phyloP scores from a whole-genome alignment of 805 yeast genomes.

The Limtongia smithiae region DNA sequence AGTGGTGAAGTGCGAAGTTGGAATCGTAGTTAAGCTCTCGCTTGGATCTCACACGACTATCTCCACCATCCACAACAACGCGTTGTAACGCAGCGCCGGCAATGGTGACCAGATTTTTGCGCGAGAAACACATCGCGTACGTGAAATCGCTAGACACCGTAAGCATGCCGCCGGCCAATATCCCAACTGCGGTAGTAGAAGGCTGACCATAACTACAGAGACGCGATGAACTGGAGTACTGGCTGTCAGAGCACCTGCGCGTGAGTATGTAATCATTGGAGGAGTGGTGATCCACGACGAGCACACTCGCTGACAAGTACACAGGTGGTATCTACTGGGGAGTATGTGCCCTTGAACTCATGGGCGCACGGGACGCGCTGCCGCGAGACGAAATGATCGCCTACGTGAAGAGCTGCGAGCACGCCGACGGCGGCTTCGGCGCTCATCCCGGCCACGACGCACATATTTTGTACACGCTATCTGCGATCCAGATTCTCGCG shows the following conservation, averaged over 20 bases:
- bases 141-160: slow-evolving; percentile 50
- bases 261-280: slow-evolving; percentile 44
- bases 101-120: slow-evolving; percentile 31
- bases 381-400: slow-evolving; percentile 57
- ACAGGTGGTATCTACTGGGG: slow-evolving; percentile 92
- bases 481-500: slow-evolving; percentile 76
- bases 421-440: slow-evolving; percentile 70
- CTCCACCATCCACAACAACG: no score
- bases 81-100: no score
- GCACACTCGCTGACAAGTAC: not conserved
- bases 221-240: slow-evolving; percentile 66
- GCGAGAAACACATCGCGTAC: slow-evolving; percentile 58
- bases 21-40: no score
- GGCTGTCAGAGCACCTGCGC: slow-evolving; percentile 86
- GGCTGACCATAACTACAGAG: slow-evolving; percentile 32
- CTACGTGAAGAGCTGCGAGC: slow-evolving; percentile 69
- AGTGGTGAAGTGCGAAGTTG: no score
- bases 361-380: slow-evolving; percentile 56
- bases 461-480: slow-evolving; percentile 77
- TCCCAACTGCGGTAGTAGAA: not conserved
- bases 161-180: slow-evolving; percentile 6
- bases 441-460: slow-evolving; percentile 88
- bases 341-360: slow-evolving; percentile 62
- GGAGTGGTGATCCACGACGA: not conserved
- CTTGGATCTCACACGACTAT: no score